A percentile compares a stretch with the other conserved stretches of the same genome.
Conservation (phyloP, 2,329 filamentous ascomycete species). For the Trichoderma sp. region DNA sequence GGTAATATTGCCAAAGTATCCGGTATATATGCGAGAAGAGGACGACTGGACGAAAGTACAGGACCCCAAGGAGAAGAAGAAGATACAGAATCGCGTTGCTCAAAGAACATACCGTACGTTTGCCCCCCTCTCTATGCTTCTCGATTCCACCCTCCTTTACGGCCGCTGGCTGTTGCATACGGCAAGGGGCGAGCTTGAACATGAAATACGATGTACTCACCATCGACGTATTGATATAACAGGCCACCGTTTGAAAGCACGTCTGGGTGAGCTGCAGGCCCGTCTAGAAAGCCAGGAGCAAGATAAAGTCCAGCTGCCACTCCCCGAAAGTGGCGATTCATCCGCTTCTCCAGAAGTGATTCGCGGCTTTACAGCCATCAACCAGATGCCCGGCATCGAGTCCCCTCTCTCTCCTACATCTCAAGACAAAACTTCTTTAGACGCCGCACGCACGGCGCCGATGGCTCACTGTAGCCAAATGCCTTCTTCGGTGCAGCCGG, state of each 20-base stretch:
- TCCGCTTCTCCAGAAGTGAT: background rate
- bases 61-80: constrained; percentile 38
- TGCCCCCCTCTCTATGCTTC: background rate
- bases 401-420: constrained; percentile 23
- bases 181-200: background rate
- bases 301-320: constrained; percentile 22
- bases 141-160: background rate
- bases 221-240: background rate
- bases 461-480: too few species aligned
- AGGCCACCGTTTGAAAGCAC: constrained; percentile 39
- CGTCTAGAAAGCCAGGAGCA: constrained; percentile 35
- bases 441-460: too few species aligned
- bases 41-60: constrained; percentile 37
- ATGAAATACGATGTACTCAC: background rate
- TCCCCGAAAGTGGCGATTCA: constrained; percentile 2
- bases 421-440: constrained; percentile 12
- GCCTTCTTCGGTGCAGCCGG: constrained; percentile 18
- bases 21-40: constrained; percentile 29
- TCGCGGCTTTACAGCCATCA: constrained; percentile 13
- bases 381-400: constrained; percentile 10
- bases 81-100: constrained; percentile 38
- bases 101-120: constrained; percentile 39
- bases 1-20: constrained; percentile 7
- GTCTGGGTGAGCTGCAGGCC: constrained; percentile 36
- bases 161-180: background rate